These are phyloP conservation scores for Fabrea salina DNA, from an alignment of 169 alveolate species.

Conservation along the genomic window DNA sequence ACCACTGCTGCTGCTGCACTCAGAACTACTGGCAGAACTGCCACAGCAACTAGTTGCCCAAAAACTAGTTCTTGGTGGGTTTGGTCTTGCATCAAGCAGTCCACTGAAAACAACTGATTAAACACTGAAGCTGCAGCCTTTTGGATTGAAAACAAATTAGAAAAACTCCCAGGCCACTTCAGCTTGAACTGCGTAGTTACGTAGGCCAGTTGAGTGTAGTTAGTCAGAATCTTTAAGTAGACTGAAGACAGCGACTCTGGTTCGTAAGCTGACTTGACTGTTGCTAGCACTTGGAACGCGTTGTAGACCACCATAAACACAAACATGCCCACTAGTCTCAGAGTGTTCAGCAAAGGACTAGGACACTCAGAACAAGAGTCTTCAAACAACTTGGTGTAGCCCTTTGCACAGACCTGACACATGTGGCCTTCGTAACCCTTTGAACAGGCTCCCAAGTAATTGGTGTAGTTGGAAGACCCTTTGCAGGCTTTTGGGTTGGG, in stretches of 20 bases:
- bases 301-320: conserved; percentile 25
- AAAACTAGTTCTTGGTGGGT: background rate
- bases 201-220: background rate
- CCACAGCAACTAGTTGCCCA: background rate
- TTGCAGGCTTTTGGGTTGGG: conserved; percentile 35
- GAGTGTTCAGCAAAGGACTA: background rate
- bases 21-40: background rate
- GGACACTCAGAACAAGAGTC: conserved; percentile 53
- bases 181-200: background rate
- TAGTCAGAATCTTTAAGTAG: background rate
- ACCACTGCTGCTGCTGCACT: background rate
- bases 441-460: too few relatives aligned
- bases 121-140: background rate
- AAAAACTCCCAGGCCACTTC: background rate
- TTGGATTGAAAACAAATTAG: background rate
- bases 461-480: conserved; percentile 17
- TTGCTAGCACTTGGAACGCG: conserved; percentile 7
- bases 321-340: background rate
- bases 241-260: background rate
- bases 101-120: background rate
- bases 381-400: too few relatives aligned
- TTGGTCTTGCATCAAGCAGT: background rate
- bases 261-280: background rate
- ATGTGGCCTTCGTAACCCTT: too few relatives aligned
- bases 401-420: too few relatives aligned